Conservation (phyloP, 768 basidiomycete species). For the Leccinum variicolor region DNA sequence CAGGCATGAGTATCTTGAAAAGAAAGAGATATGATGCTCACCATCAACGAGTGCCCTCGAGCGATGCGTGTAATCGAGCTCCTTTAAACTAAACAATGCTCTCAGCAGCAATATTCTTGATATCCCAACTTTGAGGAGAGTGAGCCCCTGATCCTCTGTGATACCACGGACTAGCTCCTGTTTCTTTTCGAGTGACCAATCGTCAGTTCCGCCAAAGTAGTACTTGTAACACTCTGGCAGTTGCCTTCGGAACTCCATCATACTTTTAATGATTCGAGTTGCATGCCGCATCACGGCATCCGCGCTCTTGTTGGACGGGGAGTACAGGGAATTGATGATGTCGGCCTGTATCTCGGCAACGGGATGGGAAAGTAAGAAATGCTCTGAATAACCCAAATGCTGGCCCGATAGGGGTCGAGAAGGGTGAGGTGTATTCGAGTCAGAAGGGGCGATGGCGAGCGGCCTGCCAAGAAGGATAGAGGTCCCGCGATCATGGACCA, state of each 20-base stretch:
- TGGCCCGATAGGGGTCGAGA: slow-evolving; percentile 37
- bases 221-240: slow-evolving; percentile 69
- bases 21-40: slow-evolving; percentile 30
- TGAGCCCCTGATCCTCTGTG: slow-evolving; percentile 78
- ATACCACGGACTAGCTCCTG: slow-evolving; percentile 68
- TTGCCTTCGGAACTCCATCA: slow-evolving; percentile 64
- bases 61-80: slow-evolving; percentile 60
- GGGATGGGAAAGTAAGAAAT: slow-evolving; percentile 73
- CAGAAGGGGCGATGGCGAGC: slow-evolving; percentile 77
- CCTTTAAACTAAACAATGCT: slow-evolving; percentile 75
- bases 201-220: slow-evolving; percentile 77
- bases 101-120: slow-evolving; percentile 73
- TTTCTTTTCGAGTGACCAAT: slow-evolving; percentile 66
- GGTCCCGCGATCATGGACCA: slow-evolving; percentile 85
- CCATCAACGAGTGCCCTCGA: slow-evolving; percentile 77
- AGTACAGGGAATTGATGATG: slow-evolving; percentile 82
- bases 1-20: slow-evolving; percentile 4
- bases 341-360: slow-evolving; percentile 85
- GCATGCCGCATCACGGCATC: slow-evolving; percentile 76
- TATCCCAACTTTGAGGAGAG: slow-evolving; percentile 80
- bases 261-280: slow-evolving; percentile 73
- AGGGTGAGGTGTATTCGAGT: slow-evolving; percentile 77
- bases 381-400: slow-evolving; percentile 61
- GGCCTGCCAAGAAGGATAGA: slow-evolving; percentile 85
- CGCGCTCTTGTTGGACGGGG: slow-evolving; percentile 65